Conservation (phyloP, 495 filamentous ascomycete species). For the Aspergillus egyptiacus region DNA sequence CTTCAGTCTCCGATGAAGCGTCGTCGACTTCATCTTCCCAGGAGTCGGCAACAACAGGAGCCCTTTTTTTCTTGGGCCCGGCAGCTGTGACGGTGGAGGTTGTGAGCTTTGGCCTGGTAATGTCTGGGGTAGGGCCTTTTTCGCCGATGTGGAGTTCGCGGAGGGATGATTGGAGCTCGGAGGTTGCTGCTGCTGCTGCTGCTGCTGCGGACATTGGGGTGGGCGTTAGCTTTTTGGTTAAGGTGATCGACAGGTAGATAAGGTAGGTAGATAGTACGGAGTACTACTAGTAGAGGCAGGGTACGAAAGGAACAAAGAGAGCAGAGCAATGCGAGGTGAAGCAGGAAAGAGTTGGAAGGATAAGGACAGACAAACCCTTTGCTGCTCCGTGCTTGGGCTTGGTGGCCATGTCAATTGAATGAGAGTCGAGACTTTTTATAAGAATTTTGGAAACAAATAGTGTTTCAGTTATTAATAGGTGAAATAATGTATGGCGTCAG, state of each 20-base stretch:
- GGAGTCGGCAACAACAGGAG: constrained; percentile 59
- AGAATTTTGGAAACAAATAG: not conserved
- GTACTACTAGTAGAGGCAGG: no score
- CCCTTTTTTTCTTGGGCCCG: constrained; percentile 37
- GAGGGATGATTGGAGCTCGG: constrained; percentile 42
- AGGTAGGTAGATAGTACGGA: no score
- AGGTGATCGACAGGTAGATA: no score
- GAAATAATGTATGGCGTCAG: constrained; percentile 24
- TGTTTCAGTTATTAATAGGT: constrained; percentile 12
- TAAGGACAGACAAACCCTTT: constrained; percentile 17
- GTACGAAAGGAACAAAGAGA: no score
- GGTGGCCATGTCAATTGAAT: constrained; percentile 15
- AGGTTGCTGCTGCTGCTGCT: constrained; percentile 14
- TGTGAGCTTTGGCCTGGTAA: constrained; percentile 23
- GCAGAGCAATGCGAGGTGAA: not conserved
- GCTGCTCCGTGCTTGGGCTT: constrained; percentile 10
- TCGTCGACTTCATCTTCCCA: constrained; percentile 72
- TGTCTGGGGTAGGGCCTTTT: constrained; percentile 32
- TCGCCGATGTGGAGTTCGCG: constrained; percentile 40
- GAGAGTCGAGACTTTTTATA: no score
- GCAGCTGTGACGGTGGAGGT: constrained; percentile 11
- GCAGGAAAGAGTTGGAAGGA: not conserved
- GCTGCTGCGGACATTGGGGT: constrained; percentile 19
- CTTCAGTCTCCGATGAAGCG: constrained; percentile 21
- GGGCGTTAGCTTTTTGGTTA: constrained; percentile 17